These are phyloP conservation scores for Toxoplasma gondii DNA, from an alignment of 169 alveolate species.

Conservation along the genomic window DNA sequence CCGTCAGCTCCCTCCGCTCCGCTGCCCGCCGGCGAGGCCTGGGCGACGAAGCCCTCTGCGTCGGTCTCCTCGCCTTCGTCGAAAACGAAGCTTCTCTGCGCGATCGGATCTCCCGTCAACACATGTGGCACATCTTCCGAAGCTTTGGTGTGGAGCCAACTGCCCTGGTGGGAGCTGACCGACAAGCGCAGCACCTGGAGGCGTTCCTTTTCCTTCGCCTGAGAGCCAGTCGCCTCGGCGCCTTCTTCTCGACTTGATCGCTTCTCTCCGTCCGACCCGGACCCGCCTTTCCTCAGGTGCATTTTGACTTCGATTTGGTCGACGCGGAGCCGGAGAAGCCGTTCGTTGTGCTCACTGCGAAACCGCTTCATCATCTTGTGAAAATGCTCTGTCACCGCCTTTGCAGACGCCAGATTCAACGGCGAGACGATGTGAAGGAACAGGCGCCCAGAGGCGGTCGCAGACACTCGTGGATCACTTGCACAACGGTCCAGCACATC, in stretches of 20 bases:
- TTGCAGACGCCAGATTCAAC: background rate
- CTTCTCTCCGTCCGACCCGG: background rate
- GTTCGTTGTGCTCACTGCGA: conserved; percentile 40
- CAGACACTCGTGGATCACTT: conserved; percentile 59
- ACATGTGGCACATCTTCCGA: conserved; percentile 44
- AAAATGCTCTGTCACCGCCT: conserved; percentile 10
- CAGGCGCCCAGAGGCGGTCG: conserved; percentile 52
- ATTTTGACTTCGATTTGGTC: conserved; percentile 62
- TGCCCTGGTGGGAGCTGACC: conserved; percentile 16
- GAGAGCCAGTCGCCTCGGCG: background rate
- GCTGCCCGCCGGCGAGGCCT: too few relatives aligned
- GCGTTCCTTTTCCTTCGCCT: background rate
- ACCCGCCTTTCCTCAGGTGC: conserved; percentile 21
- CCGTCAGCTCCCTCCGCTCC: background rate
- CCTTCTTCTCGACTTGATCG: background rate
- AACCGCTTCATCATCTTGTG: conserved; percentile 34
- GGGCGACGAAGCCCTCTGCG: too few relatives aligned
- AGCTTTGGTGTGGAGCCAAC: conserved; percentile 42
- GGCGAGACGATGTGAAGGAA: conserved; percentile 60
- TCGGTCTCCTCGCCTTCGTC: background rate
- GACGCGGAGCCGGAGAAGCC: conserved; percentile 63
- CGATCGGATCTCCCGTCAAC: conserved; percentile 23
- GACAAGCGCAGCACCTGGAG: conserved; percentile 33
- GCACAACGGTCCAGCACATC: conserved; percentile 59
- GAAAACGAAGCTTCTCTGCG: background rate